Conservation (phyloP, 2,329 filamentous ascomycete species). For the Lithohypha guttulata region DNA sequence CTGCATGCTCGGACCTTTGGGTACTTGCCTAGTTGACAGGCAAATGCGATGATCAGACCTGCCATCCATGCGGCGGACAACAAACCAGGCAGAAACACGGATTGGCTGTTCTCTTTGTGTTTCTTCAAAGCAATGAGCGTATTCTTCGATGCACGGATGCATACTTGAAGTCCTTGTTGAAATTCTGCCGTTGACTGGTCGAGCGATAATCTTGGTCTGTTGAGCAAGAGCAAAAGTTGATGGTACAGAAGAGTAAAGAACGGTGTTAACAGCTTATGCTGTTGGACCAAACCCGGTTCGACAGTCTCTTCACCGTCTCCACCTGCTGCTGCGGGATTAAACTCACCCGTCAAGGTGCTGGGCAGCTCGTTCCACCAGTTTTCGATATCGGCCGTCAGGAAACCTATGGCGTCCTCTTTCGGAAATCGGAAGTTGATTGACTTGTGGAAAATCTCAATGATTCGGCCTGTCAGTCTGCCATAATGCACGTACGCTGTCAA, state of each 20-base stretch:
- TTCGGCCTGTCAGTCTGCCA: conserved; percentile 30
- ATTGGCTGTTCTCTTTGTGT: conserved; percentile 26
- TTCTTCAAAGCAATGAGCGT: conserved; percentile 29
- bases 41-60: conserved; percentile 32
- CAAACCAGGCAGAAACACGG: conserved; percentile 31
- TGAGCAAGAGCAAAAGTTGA: conserved; percentile 31
- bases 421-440: conserved; percentile 32
- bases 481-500: conserved; percentile 32
- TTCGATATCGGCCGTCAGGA: conserved; percentile 31
- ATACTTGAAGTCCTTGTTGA: conserved; percentile 31
- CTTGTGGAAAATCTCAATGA: conserved; percentile 33
- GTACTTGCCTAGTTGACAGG: conserved; percentile 32
- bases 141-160: conserved; percentile 30
- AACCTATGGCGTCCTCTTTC: conserved; percentile 28
- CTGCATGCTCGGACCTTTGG: conserved; percentile 27
- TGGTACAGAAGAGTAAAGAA: conserved; percentile 35
- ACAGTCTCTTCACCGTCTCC: conserved; percentile 7
- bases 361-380: conserved; percentile 36
- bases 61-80: conserved; percentile 34
- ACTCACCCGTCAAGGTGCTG: conserved; percentile 15
- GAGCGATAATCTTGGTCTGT: conserved; percentile 31
- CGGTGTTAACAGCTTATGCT: conserved; percentile 24
- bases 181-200: conserved; percentile 30
- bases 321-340: not conserved
- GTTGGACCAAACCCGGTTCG: conserved; percentile 14